Evolutionary conservation across 306 rosid species (phyloP).

Genomic region (Oemleria cerasiformis): DNA sequence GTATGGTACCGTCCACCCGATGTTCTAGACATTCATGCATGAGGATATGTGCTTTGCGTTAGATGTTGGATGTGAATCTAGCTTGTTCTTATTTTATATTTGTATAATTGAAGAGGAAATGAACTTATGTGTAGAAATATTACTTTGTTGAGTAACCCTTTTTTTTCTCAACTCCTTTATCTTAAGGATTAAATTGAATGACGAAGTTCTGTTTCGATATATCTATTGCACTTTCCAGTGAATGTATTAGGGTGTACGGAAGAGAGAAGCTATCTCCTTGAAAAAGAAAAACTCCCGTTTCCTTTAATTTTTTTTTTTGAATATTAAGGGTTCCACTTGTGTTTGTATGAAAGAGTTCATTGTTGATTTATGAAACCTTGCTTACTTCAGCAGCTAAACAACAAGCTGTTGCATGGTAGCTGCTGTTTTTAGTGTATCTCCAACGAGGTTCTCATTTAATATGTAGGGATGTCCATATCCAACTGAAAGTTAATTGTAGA

Average conservation of each 20-base stretch:
- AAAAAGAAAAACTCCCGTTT: background rate
- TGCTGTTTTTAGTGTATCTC: background rate
- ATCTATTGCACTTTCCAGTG: background rate
- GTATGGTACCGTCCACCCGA: background rate
- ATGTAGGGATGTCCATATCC: background rate
- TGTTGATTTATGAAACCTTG: background rate
- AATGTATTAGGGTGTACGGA: background rate
- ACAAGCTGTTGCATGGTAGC: constrained; percentile 1
- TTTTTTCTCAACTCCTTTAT: background rate
- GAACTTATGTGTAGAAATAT: background rate
- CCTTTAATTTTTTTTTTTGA: too few relatives aligned
- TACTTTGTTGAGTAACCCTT: background rate
- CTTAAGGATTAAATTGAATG: background rate
- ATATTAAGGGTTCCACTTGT: background rate
- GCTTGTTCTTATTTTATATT: background rate
- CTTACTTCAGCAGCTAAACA: background rate
- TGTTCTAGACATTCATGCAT: background rate
- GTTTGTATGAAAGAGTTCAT: background rate
- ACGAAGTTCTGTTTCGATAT: background rate
- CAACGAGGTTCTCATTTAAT: background rate
- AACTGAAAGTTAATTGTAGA: constrained; percentile 3
- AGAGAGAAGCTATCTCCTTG: background rate
- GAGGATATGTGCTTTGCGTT: background rate
- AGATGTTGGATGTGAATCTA: background rate
- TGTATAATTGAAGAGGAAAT: background rate